A percentile compares a stretch with the other conserved stretches of the same genome.
Conservation (phyloP, 768 basidiomycete genomes). For the Phaffia tasmanica region DNA sequence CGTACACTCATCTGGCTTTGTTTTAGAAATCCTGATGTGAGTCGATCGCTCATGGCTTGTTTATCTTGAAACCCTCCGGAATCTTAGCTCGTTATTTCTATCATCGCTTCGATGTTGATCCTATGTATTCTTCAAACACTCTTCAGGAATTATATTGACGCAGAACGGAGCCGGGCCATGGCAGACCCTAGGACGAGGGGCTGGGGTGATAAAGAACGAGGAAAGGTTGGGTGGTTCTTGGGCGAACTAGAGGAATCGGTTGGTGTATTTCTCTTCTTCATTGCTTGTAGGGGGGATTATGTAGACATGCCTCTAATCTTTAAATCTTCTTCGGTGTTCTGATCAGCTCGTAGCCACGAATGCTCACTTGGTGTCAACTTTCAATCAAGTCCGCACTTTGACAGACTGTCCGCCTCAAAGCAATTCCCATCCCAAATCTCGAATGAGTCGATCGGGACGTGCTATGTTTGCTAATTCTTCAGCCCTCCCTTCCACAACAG, state of each 20-base stretch:
- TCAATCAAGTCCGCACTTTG: constrained; percentile 12
- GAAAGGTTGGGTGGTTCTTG: constrained; percentile 18
- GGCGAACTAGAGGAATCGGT: constrained; percentile 13
- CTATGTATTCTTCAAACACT: too few species aligned
- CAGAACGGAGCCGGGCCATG: constrained; percentile 11
- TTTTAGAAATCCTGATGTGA: constrained; percentile 16
- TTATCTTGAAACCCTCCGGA: too few species aligned
- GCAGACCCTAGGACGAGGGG: constrained; percentile 5
- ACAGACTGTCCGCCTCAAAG: constrained; percentile 21
- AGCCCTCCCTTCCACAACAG: too few species aligned
- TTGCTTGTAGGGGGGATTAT: neutral
- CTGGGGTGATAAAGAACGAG: constrained; percentile 14
- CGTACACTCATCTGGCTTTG: constrained; percentile 13
- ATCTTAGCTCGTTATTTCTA: too few species aligned
- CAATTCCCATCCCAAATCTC: neutral
- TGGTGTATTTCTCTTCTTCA: neutral
- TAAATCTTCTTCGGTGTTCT: neutral
- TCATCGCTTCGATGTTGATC: too few species aligned
- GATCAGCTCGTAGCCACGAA: constrained; percentile 16
- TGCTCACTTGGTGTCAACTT: constrained; percentile 10
- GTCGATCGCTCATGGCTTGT: too few species aligned
- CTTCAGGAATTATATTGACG: constrained; percentile 8
- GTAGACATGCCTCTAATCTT: neutral
- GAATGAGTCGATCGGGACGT: too few species aligned
- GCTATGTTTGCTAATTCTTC: too few species aligned